Evolutionary conservation across 2,329 filamentous ascomycete genomes (phyloP).

Genomic region (Aspergillus ochraceus): DNA sequence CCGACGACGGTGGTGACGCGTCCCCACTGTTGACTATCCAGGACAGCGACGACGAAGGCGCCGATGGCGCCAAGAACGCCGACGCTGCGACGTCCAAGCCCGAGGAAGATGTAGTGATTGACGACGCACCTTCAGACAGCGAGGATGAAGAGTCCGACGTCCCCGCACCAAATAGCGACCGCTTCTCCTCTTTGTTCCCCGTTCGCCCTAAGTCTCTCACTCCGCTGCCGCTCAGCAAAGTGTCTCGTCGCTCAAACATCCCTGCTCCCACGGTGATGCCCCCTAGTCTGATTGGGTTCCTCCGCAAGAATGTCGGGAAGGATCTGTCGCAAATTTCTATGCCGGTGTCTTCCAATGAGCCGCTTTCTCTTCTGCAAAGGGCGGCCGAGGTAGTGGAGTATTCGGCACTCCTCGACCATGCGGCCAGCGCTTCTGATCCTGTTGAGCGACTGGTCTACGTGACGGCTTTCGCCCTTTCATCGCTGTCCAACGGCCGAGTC

Average conservation of each 20-base stretch:
- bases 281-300: constrained; percentile 87
- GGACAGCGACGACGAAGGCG: constrained; percentile 68
- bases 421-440: constrained; percentile 56
- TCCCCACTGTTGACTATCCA: constrained; percentile 75
- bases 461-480: constrained; percentile 85
- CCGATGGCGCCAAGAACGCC: constrained; percentile 39
- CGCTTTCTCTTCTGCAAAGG: constrained; percentile 81
- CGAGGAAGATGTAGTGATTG: constrained; percentile 54
- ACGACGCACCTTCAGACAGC: constrained; percentile 65
- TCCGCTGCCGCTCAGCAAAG: constrained; percentile 70
- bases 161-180: constrained; percentile 34
- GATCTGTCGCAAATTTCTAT: constrained; percentile 95
- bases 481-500: constrained; percentile 76
- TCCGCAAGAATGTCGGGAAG: constrained; percentile 97
- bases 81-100: constrained; percentile 50
- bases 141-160: constrained; percentile 52
- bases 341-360: constrained; percentile 96
- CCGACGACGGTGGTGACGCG: constrained; percentile 63
- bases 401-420: constrained; percentile 76
- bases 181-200: constrained; percentile 64
- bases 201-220: constrained; percentile 70
- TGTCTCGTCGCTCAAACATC: constrained; percentile 70
- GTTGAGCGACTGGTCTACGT: constrained; percentile 79
- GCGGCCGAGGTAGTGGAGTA: constrained; percentile 91
- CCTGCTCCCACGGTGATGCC: constrained; percentile 74